Evolutionary conservation across 1,139 yeast species (phyloP).

Genomic region (Komagataea norvegica): DNA sequence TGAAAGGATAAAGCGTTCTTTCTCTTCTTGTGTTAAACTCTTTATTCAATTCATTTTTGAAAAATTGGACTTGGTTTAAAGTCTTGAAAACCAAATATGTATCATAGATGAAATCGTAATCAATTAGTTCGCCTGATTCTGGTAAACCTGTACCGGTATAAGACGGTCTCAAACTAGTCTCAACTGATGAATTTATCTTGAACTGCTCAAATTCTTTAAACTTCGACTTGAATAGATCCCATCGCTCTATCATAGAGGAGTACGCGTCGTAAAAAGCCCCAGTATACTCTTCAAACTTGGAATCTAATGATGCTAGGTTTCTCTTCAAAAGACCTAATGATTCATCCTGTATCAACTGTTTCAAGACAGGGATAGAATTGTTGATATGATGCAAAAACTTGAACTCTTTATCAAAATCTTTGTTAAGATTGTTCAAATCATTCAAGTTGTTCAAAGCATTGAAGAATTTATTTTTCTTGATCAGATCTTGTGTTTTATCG

Average conservation of each 20-base stretch:
- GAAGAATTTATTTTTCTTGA: constrained; percentile 70
- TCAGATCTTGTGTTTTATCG: constrained; percentile 78
- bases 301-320: constrained; percentile 64
- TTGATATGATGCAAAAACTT: constrained; percentile 71
- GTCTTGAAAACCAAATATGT: constrained; percentile 78
- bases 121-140: constrained; percentile 31
- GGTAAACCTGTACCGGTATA: constrained; percentile 27
- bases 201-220: constrained; percentile 49
- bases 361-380: constrained; percentile 73
- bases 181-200: constrained; percentile 83
- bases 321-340: constrained; percentile 68
- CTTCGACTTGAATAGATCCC: constrained; percentile 44
- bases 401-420: constrained; percentile 62
- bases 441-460: constrained; percentile 83
- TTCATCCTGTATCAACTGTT: constrained; percentile 71
- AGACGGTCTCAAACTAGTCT: constrained; percentile 63
- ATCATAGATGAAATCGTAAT: constrained; percentile 71
- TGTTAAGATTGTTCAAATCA: constrained; percentile 64
- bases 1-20: constrained; percentile 63
- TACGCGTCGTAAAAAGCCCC: constrained; percentile 52
- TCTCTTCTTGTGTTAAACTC: constrained; percentile 75
- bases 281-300: constrained; percentile 59
- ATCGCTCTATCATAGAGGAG: constrained; percentile 48
- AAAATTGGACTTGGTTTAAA: constrained; percentile 56
- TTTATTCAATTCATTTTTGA: constrained; percentile 59